A percentile compares a stretch with the other conserved stretches of the same genome.
phyloP scores from a whole-genome alignment of 2,329 filamentous ascomycete species.

The Verticillium tricorpus region DNA sequence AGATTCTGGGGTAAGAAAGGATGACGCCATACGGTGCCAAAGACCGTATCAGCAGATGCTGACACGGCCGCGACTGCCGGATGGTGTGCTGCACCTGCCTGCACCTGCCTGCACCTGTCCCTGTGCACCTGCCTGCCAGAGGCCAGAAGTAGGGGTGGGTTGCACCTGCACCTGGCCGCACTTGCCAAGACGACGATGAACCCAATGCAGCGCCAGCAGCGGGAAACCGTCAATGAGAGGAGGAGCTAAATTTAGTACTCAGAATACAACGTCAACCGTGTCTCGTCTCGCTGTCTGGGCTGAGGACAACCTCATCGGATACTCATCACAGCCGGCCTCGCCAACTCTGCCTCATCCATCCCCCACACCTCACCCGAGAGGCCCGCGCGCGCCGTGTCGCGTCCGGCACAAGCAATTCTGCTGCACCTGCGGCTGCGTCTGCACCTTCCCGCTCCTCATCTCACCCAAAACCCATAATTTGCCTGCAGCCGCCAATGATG shows the following conservation, averaged over 20 bases:
- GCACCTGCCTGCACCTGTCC: no score
- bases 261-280: background rate
- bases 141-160: background rate
- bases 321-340: no score
- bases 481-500: background rate
- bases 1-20: no score
- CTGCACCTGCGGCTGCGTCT: background rate
- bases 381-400: background rate
- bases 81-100: no score
- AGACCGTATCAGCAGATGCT: no score
- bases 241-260: background rate
- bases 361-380: background rate
- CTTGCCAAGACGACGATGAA: background rate
- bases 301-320: background rate
- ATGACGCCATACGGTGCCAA: no score
- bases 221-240: background rate
- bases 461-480: background rate
- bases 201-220: background rate
- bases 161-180: background rate
- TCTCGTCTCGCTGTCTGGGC: background rate
- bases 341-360: background rate
- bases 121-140: background rate
- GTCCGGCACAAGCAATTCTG: background rate
- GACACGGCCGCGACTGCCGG: no score
- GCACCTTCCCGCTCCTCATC: background rate